Evolutionary conservation across 192 early-diverging fungal species (phyloP), one percentile per base, ranked within the genome.

Genomic region (Coemansia sp.): DNA sequence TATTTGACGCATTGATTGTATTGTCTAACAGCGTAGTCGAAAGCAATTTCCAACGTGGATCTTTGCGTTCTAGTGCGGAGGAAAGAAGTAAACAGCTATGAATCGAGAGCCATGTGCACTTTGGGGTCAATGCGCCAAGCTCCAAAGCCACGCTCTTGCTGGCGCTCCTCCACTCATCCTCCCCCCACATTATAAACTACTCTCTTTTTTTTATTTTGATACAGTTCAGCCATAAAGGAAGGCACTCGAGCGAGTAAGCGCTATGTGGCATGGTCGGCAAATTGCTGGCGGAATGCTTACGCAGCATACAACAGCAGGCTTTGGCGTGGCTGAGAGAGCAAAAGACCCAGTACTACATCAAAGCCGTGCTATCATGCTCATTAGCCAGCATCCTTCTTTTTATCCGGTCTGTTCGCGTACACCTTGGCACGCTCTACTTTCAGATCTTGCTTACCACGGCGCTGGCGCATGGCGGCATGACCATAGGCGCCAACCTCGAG

Each of bases 401-500:
- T 39, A 66, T 79, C 16, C 9, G 13, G 18, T 57, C 77, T 3
- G 34, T 73, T 11, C 77, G 67, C 18, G 2, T 16, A 3, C 50
- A 35, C 16, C 62, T 79, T 20, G 77, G 77, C 3, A 37, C 71
- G 7, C 37, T 72, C 0, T 79, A 73, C 42, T 70, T 79, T 36
- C 64, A 70, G 20, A 62, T 70, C 0, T 33, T 79, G 24, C 62
- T 79, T 4, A 73, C 71, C 37, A 73, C 77, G 0, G 68, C 64
- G 9, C 53, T 72, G 62, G 77, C 77, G n/a, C 70, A 79, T 28
- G 71, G 67, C 21, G 77, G 77, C 5, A 72, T 51, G 61, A 73
- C 71, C 1, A 65, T 79, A 1, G 77, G 77, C 6, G 71, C 77
- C 2, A 79, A 79, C 55, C 62, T 79, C 9, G 77, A 79, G 51